Evolutionary conservation across 108 stramenopile species (phyloP), one percentile per base, ranked within the genome.

Genomic region (Cyclotella baltica): DNA sequence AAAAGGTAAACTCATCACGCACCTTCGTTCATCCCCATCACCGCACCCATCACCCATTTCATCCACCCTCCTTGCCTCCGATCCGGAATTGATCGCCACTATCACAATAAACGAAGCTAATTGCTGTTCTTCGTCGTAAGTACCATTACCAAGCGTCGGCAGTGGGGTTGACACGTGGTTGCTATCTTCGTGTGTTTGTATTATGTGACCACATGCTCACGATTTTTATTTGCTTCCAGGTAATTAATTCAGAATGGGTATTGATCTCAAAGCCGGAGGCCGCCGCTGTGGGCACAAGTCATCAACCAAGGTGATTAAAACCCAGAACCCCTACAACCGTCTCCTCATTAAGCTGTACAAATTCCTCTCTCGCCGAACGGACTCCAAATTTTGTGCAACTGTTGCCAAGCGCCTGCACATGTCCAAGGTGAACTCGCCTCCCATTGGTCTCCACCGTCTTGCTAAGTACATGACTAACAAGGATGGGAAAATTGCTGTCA

Each of bases 331-430:
- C 63, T 99, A 99, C 94, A 93, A 92, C 72, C 92, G 94, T 63
- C 97, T 99, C 67, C 94, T 99, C 75, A 98, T 98, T 80, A 99
- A 98, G 89, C 90, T 99, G 27, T 99, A 98, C 94, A 94, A 96
- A 82, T 99, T 99, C 89, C 89, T 99, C 48, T 88, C 90, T 33
- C 93, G 99, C 75, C 89, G 99, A 85, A 98, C 98, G 15, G 98
- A 98, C 70, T 97, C 97, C 81, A 90, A 93, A 76, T 99, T 99
- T 89, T 96, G 91, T 75, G 91, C 85, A 37, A 94, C 92, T 27
- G 92, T 99, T 37, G 88, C 97, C 68, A 99, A 99, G 96, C 94
- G 99, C 63, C 90, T 99, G 77, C 97, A 97, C 90, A 97, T 98
- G 98, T 92, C 91, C 84, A 96, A 97, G 89, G 92, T 94, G 56